phyloP scores from a whole-genome alignment of 192 early-diverging fungal species.

The Coemansia umbellata region DNA sequence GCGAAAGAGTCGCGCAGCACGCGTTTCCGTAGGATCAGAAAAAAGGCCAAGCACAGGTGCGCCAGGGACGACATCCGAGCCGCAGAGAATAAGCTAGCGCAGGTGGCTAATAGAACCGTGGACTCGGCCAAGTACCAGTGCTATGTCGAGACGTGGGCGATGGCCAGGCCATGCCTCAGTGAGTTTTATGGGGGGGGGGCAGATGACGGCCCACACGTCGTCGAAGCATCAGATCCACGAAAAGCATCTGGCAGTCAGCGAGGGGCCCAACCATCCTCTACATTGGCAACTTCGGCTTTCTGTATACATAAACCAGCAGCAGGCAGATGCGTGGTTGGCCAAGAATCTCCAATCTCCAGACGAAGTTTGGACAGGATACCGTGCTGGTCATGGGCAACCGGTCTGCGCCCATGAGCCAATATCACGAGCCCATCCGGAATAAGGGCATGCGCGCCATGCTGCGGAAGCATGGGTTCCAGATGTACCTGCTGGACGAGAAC shows the following conservation, averaged over 20 bases:
- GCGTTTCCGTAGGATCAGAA: not conserved
- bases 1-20: not conserved
- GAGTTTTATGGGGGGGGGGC: not conserved
- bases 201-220: not conserved
- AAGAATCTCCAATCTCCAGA: not conserved
- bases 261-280: not conserved
- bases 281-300: not conserved
- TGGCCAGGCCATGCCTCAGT: not conserved
- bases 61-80: not conserved
- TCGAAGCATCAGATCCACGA: not conserved
- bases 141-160: not conserved
- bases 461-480: not conserved
- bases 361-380: not conserved
- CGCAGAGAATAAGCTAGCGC: not conserved
- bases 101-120: not conserved
- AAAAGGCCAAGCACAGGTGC: not conserved
- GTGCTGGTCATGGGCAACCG: slow-evolving; percentile 8
- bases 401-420: slow-evolving; percentile 2
- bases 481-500: not conserved
- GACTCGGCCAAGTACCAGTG: not conserved
- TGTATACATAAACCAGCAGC: not conserved
- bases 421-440: slow-evolving; percentile 4
- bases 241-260: not conserved
- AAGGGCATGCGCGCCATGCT: not conserved
- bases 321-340: not conserved